Evolutionary conservation across 768 basidiomycete genomes (phyloP), one percentile per base, ranked within the genome.

Genomic region (Mrakia hoshinonis): DNA sequence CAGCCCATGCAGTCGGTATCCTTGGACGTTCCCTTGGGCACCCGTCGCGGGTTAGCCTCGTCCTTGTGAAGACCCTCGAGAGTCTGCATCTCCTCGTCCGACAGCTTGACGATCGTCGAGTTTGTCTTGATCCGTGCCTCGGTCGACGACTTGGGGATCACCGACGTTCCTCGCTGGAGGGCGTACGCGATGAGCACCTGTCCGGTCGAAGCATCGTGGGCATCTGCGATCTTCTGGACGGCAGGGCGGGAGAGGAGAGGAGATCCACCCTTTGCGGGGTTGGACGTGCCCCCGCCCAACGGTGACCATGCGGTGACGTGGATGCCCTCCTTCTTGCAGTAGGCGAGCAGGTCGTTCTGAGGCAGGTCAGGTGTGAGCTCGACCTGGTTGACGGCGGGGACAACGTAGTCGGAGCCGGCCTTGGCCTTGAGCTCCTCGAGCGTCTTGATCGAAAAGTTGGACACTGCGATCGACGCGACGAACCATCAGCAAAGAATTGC

Each of bases 151-250:
- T 93, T 92, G 22, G 91, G 91, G 76, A 92, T 90, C 73, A 92
- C 88, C 11, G 86, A 87, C 26, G 69, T 72, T 22, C 70, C 67
- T 24, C 61, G 60, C 72, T 86, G 78, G 47, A 80, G 84, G 15
- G 86, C 88, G 90, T 90, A 94, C 0, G 90, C 89, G 73, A 95
- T 81, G 68, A 93, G 83, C 47, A 93, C 87, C 79, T 93, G 89
- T 0, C 90, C 91, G 2, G 89, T 81, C 0, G 87, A 87, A 5
- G 86, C 87, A 43, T 81, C 81, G 46, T 88, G 82, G 75, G 82
- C 83, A 73, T 85, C 79, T 26, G 90, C 90, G 60, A 92, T 83
- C 68, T 84, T 83, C 58, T 82, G 75, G 31, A 93, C 84, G 58
- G 81, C 81, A 4, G 85, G 79, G 77, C 89, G 58, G 29, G 72